These are phyloP conservation scores for Fusarium pseudograminearum DNA, from an alignment of 2,329 filamentous ascomycete genomes.

Conservation along the genomic window DNA sequence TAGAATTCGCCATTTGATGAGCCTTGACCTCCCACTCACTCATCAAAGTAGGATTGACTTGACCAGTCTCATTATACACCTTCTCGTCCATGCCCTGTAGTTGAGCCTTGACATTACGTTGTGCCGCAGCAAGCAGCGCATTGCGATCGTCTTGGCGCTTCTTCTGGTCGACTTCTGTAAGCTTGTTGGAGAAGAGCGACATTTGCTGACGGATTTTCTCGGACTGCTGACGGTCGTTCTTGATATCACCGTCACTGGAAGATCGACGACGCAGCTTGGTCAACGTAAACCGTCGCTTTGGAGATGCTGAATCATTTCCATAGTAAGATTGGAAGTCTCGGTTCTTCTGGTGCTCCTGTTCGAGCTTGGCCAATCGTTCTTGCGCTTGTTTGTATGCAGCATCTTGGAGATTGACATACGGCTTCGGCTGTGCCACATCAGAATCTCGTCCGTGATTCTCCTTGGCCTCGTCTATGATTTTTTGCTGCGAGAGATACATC, in stretches of 20 bases:
- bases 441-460: slow-evolving; percentile 53
- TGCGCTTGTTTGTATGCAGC: slow-evolving; percentile 88
- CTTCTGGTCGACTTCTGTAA: slow-evolving; percentile 76
- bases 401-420: slow-evolving; percentile 79
- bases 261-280: slow-evolving; percentile 72
- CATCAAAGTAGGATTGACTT: slow-evolving; percentile 74
- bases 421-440: slow-evolving; percentile 61
- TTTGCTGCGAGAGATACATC: slow-evolving; percentile 81
- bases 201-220: slow-evolving; percentile 82
- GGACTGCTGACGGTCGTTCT: slow-evolving; percentile 74
- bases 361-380: slow-evolving; percentile 83
- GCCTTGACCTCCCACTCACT: slow-evolving; percentile 86
- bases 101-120: slow-evolving; percentile 84
- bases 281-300: slow-evolving; percentile 61
- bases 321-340: slow-evolving; percentile 82
- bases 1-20: slow-evolving; percentile 73
- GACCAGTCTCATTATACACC: slow-evolving; percentile 81
- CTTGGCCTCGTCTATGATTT: slow-evolving; percentile 65
- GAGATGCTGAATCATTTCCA: slow-evolving; percentile 59
- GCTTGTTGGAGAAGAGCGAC: slow-evolving; percentile 77
- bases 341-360: slow-evolving; percentile 74
- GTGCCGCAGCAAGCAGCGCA: slow-evolving; percentile 79
- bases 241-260: slow-evolving; percentile 73
- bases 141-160: slow-evolving; percentile 83
- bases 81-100: slow-evolving; percentile 86